A percentile compares a stretch with the other conserved stretches of the same genome.
These are phyloP conservation scores for Penicillium olsonii DNA, from an alignment of 2,329 filamentous ascomycete species.

Conservation along the genomic window DNA sequence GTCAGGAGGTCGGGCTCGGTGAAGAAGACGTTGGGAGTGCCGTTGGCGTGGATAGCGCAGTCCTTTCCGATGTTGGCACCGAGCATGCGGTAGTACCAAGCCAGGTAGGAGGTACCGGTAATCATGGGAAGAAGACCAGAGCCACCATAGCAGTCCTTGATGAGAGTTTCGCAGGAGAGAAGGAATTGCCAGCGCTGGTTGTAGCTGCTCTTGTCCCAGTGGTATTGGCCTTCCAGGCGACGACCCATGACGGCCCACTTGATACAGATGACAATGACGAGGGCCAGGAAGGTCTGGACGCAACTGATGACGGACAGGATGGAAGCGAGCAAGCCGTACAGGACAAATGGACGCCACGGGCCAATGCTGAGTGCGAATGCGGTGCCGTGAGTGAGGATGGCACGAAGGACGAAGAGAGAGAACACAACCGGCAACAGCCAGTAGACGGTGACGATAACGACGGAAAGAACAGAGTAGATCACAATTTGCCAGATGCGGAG, in stretches of 20 bases:
- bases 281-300: constrained; percentile 46
- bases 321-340: constrained; percentile 21
- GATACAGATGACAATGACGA: constrained; percentile 46
- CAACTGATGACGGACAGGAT: constrained; percentile 39
- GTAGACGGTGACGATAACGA: constrained; percentile 51
- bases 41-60: constrained; percentile 58
- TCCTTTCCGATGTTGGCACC: constrained; percentile 58
- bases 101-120: constrained; percentile 56
- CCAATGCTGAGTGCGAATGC: constrained; percentile 18
- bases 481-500: constrained; percentile 52
- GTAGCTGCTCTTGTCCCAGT: constrained; percentile 60
- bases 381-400: constrained; percentile 29
- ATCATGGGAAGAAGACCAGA: constrained; percentile 56
- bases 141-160: constrained; percentile 53
- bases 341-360: constrained; percentile 46
- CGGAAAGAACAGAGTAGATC: constrained; percentile 51
- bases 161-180: constrained; percentile 54
- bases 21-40: constrained; percentile 55
- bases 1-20: constrained; percentile 60
- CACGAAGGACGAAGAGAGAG: constrained; percentile 47
- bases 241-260: constrained; percentile 58
- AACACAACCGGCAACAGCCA: constrained; percentile 52
- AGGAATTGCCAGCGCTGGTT: constrained; percentile 62
- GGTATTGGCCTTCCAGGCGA: constrained; percentile 55
- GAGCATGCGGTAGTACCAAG: constrained; percentile 56